Percentiles rank a stretch among this genome's conserved stretches.
Evolutionary conservation across 768 basidiomycete genomes (phyloP).

Genomic region (Leccinum longicurvipes): DNA sequence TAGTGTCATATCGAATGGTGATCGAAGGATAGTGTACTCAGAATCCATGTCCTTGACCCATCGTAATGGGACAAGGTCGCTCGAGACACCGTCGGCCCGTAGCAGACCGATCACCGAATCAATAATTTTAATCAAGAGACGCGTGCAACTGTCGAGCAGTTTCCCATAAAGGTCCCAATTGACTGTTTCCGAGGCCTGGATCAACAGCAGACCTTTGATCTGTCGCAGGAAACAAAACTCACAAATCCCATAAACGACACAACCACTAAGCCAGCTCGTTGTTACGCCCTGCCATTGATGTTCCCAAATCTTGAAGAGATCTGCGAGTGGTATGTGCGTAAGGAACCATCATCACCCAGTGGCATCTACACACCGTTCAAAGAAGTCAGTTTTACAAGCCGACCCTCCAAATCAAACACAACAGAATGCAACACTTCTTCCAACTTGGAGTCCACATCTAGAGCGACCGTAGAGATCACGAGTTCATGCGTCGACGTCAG

Average conservation of each 20-base stretch:
- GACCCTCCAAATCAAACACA: conserved; percentile 56
- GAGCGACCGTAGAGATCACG: conserved; percentile 46
- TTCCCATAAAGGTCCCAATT: conserved; percentile 54
- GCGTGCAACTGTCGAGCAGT: conserved; percentile 40
- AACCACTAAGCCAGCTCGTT: conserved; percentile 21
- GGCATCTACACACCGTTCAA: conserved; percentile 44
- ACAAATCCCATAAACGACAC: conserved; percentile 43
- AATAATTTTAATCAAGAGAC: conserved; percentile 39
- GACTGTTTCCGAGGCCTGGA: conserved; percentile 35
- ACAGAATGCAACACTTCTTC: conserved; percentile 38
- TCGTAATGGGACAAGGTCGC: conserved; percentile 37
- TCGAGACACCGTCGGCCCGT: conserved; percentile 18
- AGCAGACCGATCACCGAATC: conserved; percentile 30
- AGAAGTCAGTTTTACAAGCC: conserved; percentile 45
- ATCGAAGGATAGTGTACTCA: conserved; percentile 32
- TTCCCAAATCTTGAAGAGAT: conserved; percentile 26
- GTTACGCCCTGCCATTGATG: conserved; percentile 22
- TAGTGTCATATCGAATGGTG: not conserved
- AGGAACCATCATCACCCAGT: not conserved
- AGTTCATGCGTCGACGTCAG: conserved; percentile 44
- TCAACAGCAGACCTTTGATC: not conserved
- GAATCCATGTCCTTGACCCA: conserved; percentile 34
- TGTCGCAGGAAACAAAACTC: conserved; percentile 20
- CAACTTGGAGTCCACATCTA: conserved; percentile 60
- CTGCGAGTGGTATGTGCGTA: conserved; percentile 5